A percentile compares a stretch with the other conserved stretches of the same genome.
Evolutionary conservation across 2,329 filamentous ascomycete genomes (phyloP).

Genomic region (Penicillium oxalicum): DNA sequence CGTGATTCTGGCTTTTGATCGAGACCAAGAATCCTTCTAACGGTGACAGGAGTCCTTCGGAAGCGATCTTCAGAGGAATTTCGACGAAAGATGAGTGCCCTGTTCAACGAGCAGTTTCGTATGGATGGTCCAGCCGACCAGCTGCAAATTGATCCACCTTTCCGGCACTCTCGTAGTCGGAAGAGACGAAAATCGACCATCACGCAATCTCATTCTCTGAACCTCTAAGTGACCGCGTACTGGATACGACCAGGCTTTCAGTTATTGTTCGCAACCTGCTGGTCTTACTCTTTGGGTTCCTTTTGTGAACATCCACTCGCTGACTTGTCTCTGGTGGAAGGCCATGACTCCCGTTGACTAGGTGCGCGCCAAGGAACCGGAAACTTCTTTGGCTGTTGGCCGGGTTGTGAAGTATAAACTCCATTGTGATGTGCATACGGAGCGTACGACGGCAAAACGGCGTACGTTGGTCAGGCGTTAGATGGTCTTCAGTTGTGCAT

Average conservation of each 20-base stretch:
- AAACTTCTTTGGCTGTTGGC: too few species aligned
- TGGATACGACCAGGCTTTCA: background rate
- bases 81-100: slow-evolving; percentile 27
- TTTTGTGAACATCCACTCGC: too few species aligned
- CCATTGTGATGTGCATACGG: too few species aligned
- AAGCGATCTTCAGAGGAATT: slow-evolving; percentile 29
- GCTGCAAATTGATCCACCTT: slow-evolving; percentile 19
- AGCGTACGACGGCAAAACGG: too few species aligned
- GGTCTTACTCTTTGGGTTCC: too few species aligned
- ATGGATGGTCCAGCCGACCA: slow-evolving; percentile 17
- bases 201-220: slow-evolving; percentile 11
- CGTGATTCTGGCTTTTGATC: background rate
- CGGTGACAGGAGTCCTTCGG: slow-evolving; percentile 15
- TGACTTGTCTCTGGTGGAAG: too few species aligned
- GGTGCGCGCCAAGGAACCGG: too few species aligned
- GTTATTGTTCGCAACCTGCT: background rate
- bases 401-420: too few species aligned
- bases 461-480: too few species aligned
- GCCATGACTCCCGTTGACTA: too few species aligned
- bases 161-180: slow-evolving; percentile 8
- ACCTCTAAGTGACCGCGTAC: background rate
- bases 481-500: too few species aligned
- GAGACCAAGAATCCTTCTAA: background rate
- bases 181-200: slow-evolving; percentile 12
- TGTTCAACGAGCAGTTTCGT: slow-evolving; percentile 29